Base-by-base conservation (phyloP, 225 moss, liverwort and hornwort genomes). In the Asterella californica region DNA sequence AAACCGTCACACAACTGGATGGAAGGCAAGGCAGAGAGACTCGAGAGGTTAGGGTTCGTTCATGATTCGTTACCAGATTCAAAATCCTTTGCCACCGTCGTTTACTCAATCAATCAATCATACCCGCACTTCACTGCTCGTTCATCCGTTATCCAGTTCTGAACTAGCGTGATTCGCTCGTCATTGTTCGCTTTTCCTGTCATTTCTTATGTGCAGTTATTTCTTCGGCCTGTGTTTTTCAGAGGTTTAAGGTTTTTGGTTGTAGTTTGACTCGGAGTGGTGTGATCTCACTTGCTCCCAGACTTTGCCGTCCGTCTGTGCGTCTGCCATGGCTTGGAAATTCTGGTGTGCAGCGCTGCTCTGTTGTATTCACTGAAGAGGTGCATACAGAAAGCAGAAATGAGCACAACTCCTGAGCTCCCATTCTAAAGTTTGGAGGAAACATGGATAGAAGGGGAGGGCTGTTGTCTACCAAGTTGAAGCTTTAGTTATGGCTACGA, bases 141-240 rank as follows among this genome's bases (percentile, higher is more conserved):
- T 64, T 64, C 48, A 48, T 48, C 29, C 48, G 72, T 72, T 49
- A 72, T 72, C 72, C 48, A 50, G n/a, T 72, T 72, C 72, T 72
- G 47, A 9, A 49, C 25, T 47, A 48, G 17, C 19, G 68, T 15
- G 9, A 9, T 19, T 42, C 42, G 8, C 25, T 68, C 67, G 34
- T 12, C 38, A 69, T 22, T 22, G 22, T 69, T 72, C 42, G 1
- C n/a, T 14, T 45, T 19, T 25, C 46, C 46, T 34, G 8, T 5
- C 45, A 24, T 12, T 27, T 30, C 0, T 0, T 30, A n/a, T 17
- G 7, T 24, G 49, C n/a, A 34, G 1, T 71, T n/a, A 25, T 32
- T 50, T 12, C 47, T 71, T 12, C 52, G 25, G 15, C 52, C 15
- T 50, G n/a, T 49, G 10, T 30, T 0, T 6, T 27, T 29, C 49